These are phyloP conservation scores for Teunomyces funiuensis DNA, from an alignment of 805 yeast species.

Conservation along the genomic window DNA sequence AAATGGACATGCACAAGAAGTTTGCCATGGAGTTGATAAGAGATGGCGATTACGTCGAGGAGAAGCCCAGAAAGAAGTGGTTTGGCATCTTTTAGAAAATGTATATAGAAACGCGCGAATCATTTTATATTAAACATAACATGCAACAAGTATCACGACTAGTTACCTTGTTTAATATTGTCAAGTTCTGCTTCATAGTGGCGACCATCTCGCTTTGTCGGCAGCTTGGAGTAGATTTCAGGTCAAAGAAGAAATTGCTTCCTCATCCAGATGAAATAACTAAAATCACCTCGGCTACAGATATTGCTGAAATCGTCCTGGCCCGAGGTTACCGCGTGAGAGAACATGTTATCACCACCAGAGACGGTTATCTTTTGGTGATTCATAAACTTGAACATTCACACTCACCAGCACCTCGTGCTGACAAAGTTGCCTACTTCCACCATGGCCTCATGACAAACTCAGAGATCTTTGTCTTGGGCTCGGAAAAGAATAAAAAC, in stretches of 20 bases:
- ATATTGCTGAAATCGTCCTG: conserved; percentile 24
- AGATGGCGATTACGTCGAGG: conserved; percentile 9
- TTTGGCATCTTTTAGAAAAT: conserved; percentile 11
- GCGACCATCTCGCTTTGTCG: not conserved
- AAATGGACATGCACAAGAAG: conserved; percentile 27
- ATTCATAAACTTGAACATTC: conserved; percentile 25
- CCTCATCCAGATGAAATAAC: not conserved
- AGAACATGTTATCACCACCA: conserved; percentile 31
- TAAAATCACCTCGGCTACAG: conserved; percentile 14
- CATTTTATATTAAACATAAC: too few species aligned
- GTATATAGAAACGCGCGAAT: too few species aligned
- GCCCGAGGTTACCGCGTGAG: conserved; percentile 23
- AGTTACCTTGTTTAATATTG: conserved; percentile 2
- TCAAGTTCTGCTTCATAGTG: not conserved
- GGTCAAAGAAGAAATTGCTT: not conserved
- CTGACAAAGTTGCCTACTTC: conserved; percentile 24
- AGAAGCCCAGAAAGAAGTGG: conserved; percentile 24
- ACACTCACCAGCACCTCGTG: not conserved
- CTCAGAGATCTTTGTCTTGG: conserved; percentile 29
- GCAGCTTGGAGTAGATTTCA: conserved; percentile 2
- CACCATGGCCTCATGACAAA: conserved; percentile 33
- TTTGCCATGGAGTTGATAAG: conserved; percentile 20
- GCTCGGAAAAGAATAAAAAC: conserved; percentile 20
- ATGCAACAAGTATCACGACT: not conserved
- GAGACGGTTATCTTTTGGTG: conserved; percentile 28